Evolutionary conservation across 2,329 filamentous ascomycete species (phyloP), one percentile per base, ranked within the genome.

Genomic region (Passalora sequoiae): DNA sequence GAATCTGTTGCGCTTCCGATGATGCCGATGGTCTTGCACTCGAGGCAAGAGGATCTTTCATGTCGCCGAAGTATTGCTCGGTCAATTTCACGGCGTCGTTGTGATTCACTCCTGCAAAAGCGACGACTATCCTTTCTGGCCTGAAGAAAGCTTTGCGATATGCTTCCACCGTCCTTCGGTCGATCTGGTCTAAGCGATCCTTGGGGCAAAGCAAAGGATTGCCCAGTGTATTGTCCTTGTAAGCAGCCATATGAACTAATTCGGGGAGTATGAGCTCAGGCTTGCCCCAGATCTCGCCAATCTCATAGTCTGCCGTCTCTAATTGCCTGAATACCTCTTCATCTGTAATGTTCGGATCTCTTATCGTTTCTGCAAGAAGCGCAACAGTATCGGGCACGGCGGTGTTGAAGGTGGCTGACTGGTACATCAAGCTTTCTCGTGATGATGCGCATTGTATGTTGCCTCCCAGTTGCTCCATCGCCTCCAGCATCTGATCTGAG

Each of bases 371-470:
- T 46, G 92, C 91, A 29, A 98, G 78, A 13, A 98, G 70, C 21
- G 76, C 87, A 17, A 94, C 79, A 9, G 91, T 88, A 6, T 80
- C 80, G 5, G 86, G 83, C 6, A 98, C 89, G 13, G 88, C 84
- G 19, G 83, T 84, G 72, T 98, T 98, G 78, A 98, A 98, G 21
- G 89, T 96, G 19, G 92, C 92, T 1, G 89, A 87, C 68, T 98
- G 92, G 72, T 98, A 98, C 92, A 98, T 98, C 69, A 98, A 79
- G 44, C 88, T 88, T 69, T 98, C 92, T 53, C 92, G 78, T 2
- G 89, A 94, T 1, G 89, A 96, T 8, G 91, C 89, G 69, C 92
- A 98, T 69, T 97, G 89, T 47, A 98, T 91, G 65, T 96, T 96
- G 22, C 92, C 92, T 25, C 92, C 92, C 3, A 98, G 73, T 0